phyloP scores from a whole-genome alignment of 2,329 filamentous ascomycete genomes.

The Ascocoryne sarcoides region DNA sequence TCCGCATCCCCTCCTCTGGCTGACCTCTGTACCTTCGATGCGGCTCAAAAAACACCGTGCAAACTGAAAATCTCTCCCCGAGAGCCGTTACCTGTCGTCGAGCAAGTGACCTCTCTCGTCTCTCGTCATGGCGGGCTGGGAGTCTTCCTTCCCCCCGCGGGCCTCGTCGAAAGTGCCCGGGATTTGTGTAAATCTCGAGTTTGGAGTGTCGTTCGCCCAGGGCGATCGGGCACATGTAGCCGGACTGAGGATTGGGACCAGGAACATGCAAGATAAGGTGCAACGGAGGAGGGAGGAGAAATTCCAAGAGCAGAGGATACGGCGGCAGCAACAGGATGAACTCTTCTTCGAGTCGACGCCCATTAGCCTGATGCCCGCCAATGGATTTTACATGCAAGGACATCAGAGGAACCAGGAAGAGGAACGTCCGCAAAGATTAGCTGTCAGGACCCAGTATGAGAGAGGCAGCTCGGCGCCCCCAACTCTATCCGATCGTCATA shows the following conservation, averaged over 20 bases:
- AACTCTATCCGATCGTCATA: conserved; percentile 13
- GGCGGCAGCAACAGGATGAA: conserved; percentile 14
- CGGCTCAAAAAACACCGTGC: background rate
- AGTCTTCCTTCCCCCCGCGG: background rate
- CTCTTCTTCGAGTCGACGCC: conserved; percentile 5
- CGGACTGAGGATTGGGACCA: conserved; percentile 20
- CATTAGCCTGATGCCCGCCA: conserved; percentile 1
- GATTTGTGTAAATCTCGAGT: conserved; percentile 23
- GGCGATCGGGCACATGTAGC: conserved; percentile 18
- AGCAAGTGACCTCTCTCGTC: background rate
- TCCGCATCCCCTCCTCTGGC: background rate
- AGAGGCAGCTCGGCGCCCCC: conserved; percentile 25
- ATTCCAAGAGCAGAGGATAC: conserved; percentile 13
- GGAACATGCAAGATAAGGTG: conserved; percentile 20
- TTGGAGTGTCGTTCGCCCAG: conserved; percentile 22
- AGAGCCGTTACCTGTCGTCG: background rate
- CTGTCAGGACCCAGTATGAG: conserved; percentile 11
- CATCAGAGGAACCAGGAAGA: conserved; percentile 4
- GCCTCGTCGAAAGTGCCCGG: conserved; percentile 10
- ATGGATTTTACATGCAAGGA: background rate
- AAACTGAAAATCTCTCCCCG: background rate
- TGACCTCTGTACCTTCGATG: background rate
- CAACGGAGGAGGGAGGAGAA: conserved; percentile 18
- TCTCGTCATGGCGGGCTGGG: background rate
- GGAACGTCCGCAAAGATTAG: conserved; percentile 6